A percentile compares a stretch with the other conserved stretches of the same genome.
phyloP scores from a whole-genome alignment of 352 stramenopile species.

The Globisporangium spiculum region DNA sequence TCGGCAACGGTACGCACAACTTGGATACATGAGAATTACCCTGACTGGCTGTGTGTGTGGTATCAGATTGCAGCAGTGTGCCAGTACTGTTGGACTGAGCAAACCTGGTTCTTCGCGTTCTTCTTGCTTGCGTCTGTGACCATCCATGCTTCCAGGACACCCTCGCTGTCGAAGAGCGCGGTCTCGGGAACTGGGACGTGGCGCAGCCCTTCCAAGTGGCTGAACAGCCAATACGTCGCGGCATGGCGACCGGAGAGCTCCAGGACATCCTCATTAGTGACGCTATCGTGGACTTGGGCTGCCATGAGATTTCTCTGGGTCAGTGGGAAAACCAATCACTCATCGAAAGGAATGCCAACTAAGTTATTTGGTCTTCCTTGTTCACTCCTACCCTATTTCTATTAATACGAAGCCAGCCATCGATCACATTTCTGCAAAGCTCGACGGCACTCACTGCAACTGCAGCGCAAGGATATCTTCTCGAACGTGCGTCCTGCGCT shows the following conservation, averaged over 20 bases:
- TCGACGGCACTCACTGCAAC: too few species aligned
- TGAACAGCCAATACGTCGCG: slow-evolving; percentile 38
- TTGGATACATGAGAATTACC: background rate
- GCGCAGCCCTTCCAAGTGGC: slow-evolving; percentile 20
- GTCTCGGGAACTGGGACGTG: slow-evolving; percentile 33
- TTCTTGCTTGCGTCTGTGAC: slow-evolving; percentile 11
- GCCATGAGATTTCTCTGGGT: background rate
- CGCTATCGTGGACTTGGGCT: background rate
- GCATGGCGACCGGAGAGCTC: slow-evolving; percentile 11
- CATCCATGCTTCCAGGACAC: slow-evolving; percentile 37
- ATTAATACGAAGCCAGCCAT: too few species aligned
- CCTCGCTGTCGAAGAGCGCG: slow-evolving; percentile 39
- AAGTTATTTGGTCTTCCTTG: too few species aligned
- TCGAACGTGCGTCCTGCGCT: too few species aligned
- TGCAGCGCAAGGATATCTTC: too few species aligned
- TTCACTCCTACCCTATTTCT: too few species aligned
- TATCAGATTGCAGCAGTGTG: too few species aligned
- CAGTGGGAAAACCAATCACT: background rate
- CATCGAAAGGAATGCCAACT: background rate
- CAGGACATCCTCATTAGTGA: background rate
- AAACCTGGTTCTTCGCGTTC: slow-evolving; percentile 3
- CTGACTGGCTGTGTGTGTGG: background rate
- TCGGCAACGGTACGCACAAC: background rate
- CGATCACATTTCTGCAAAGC: too few species aligned
- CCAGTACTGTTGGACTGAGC: background rate